These are phyloP conservation scores for Starmerella apicola DNA, from an alignment of 805 yeast species.

Conservation along the genomic window DNA sequence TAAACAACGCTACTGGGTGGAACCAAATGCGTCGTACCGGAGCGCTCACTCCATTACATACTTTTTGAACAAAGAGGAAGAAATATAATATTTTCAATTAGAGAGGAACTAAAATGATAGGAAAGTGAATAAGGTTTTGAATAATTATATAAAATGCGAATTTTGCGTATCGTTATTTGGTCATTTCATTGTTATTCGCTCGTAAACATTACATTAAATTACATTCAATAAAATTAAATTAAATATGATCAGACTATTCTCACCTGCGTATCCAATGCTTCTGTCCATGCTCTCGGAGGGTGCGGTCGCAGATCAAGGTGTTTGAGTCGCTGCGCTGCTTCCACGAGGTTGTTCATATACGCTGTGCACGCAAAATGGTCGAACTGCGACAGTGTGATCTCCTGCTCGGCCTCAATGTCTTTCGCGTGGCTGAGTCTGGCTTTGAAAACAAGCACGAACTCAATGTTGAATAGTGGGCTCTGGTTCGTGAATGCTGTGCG, in stretches of 20 bases:
- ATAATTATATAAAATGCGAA: too few species aligned
- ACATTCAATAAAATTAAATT: too few species aligned
- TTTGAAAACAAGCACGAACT: conserved; percentile 26
- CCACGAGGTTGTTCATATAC: conserved; percentile 26
- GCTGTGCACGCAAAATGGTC: conserved; percentile 27
- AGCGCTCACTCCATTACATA: too few species aligned
- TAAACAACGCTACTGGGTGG: too few species aligned
- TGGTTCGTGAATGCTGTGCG: conserved; percentile 28
- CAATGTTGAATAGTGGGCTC: conserved; percentile 27
- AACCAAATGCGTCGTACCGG: too few species aligned
- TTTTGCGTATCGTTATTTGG: too few species aligned
- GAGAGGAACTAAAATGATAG: too few species aligned
- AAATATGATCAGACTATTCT: conserved; percentile 2
- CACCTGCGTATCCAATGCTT: conserved; percentile 12
- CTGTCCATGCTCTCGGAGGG: conserved; percentile 18
- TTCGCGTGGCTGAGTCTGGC: conserved; percentile 29
- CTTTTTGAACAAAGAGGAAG: too few species aligned
- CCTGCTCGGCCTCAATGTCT: conserved; percentile 28
- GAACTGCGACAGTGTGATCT: conserved; percentile 29
- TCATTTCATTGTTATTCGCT: too few species aligned
- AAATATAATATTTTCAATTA: too few species aligned
- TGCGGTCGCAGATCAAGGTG: conserved; percentile 11
- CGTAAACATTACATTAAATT: too few species aligned
- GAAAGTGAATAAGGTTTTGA: too few species aligned
- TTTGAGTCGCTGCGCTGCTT: conserved; percentile 26